Conservation (phyloP, 2,329 filamentous ascomycete genomes). For the Xylariaceae sp. region DNA sequence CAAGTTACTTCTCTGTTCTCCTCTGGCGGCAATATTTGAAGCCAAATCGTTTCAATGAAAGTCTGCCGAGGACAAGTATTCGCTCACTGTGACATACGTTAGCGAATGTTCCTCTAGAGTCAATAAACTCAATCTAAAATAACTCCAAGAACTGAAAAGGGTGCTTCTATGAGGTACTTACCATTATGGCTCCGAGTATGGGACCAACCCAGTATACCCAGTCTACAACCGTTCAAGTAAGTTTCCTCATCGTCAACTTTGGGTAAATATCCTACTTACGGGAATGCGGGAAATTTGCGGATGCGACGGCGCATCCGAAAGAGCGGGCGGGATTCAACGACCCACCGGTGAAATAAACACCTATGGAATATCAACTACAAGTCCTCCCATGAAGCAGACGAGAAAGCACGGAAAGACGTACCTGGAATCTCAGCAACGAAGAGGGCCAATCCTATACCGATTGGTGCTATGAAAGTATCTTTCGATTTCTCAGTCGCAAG, state of each 20-base stretch:
- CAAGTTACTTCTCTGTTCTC: no score
- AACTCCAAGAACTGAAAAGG: no score
- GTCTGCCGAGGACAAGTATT: no score
- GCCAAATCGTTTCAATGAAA: no score
- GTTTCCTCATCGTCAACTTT: no score
- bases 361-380: slow-evolving; percentile 11
- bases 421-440: slow-evolving; percentile 48
- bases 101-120: no score
- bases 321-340: slow-evolving; percentile 42
- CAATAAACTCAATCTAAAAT: no score
- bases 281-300: slow-evolving; percentile 32
- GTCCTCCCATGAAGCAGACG: not conserved
- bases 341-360: slow-evolving; percentile 39
- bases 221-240: not conserved
- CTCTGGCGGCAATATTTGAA: no score
- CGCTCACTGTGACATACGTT: no score
- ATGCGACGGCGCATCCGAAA: slow-evolving; percentile 40
- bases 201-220: slow-evolving; percentile 48
- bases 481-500: slow-evolving; percentile 64
- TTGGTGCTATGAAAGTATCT: slow-evolving; percentile 60
- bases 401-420: slow-evolving; percentile 14
- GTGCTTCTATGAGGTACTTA: no score
- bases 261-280: slow-evolving; percentile 16
- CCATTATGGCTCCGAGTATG: slow-evolving; percentile 36
- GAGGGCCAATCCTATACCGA: slow-evolving; percentile 63